These are phyloP conservation scores for Conoideocrella luteorostrata DNA, from an alignment of 2,329 filamentous ascomycete genomes.

Conservation along the genomic window DNA sequence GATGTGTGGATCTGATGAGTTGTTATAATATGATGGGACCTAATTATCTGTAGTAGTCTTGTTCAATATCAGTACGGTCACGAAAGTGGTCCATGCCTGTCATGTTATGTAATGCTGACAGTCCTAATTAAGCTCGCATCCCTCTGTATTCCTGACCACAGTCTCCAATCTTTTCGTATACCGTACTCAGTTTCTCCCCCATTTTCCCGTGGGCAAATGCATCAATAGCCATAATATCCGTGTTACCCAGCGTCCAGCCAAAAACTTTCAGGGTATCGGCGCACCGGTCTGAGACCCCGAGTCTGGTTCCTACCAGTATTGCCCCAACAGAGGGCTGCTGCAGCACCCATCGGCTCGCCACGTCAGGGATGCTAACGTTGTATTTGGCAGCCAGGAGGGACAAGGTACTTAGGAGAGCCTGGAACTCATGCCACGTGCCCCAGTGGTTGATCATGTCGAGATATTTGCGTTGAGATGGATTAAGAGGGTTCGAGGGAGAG, in stretches of 20 bases:
- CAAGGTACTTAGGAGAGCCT: conserved; percentile 33
- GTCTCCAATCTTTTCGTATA: too few species aligned
- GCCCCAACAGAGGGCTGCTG: conserved; percentile 41
- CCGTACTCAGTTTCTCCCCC: too few species aligned
- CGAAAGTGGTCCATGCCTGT: too few species aligned
- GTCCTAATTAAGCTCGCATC: conserved; percentile 4
- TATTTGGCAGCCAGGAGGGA: conserved; percentile 32
- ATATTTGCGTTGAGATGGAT: conserved; percentile 28
- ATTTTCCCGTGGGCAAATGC: too few species aligned
- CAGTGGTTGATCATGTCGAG: conserved; percentile 28
- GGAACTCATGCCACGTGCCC: conserved; percentile 42
- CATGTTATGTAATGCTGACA: too few species aligned
- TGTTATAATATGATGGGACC: too few species aligned
- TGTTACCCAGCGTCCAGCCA: too few species aligned
- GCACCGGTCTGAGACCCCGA: too few species aligned
- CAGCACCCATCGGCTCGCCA: conserved; percentile 42
- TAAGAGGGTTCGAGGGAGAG: conserved; percentile 20
- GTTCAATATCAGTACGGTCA: not conserved
- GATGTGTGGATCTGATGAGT: not conserved
- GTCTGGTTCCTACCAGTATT: too few species aligned
- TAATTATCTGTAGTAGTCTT: too few species aligned
- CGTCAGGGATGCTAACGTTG: conserved; percentile 33
- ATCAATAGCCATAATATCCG: too few species aligned
- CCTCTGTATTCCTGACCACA: conserved; percentile 17
- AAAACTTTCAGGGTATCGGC: too few species aligned